Conservation (phyloP, 805 yeast species). For the Candida mattraensis region DNA sequence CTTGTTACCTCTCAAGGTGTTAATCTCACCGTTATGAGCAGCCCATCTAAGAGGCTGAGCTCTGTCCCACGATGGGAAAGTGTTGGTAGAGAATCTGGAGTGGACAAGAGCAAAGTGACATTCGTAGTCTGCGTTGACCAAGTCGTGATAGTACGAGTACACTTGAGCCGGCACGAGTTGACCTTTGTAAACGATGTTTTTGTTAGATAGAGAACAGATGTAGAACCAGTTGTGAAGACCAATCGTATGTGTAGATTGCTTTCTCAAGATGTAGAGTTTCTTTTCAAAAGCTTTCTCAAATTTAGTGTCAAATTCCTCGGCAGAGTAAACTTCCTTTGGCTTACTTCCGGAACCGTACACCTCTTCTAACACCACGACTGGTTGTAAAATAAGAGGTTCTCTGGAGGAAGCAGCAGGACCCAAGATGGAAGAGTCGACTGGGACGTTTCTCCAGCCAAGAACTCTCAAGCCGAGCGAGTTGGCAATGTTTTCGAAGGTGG, state of each 20-base stretch:
- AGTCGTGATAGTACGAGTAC: conserved; percentile 90
- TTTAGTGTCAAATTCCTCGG: conserved; percentile 53
- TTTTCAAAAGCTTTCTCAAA: conserved; percentile 73
- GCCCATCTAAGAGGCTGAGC: conserved; percentile 98
- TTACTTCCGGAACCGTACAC: conserved; percentile 41
- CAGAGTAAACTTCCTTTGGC: conserved; percentile 37
- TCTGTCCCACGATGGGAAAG: conserved; percentile 99
- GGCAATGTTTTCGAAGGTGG: conserved; percentile 82
- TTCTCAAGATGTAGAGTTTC: conserved; percentile 80
- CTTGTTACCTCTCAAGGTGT: conserved; percentile 95
- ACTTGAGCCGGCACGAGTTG: conserved; percentile 97
- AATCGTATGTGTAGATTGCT: conserved; percentile 85
- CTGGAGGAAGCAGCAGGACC: conserved; percentile 94
- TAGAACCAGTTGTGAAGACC: conserved; percentile 98
- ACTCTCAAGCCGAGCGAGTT: conserved; percentile 72
- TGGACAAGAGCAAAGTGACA: conserved; percentile 96
- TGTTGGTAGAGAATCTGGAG: conserved; percentile 95
- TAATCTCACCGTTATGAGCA: conserved; percentile 98
- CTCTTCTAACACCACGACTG: conserved; percentile 73
- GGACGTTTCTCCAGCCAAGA: conserved; percentile 93
- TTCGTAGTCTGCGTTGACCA: conserved; percentile 86
- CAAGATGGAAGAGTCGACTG: conserved; percentile 88
- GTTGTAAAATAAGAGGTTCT: conserved; percentile 90
- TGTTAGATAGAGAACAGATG: conserved; percentile 86
- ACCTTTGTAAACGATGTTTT: conserved; percentile 94